Conservation (phyloP, 2,329 filamentous ascomycete genomes). For the Neonectria coccinea region DNA sequence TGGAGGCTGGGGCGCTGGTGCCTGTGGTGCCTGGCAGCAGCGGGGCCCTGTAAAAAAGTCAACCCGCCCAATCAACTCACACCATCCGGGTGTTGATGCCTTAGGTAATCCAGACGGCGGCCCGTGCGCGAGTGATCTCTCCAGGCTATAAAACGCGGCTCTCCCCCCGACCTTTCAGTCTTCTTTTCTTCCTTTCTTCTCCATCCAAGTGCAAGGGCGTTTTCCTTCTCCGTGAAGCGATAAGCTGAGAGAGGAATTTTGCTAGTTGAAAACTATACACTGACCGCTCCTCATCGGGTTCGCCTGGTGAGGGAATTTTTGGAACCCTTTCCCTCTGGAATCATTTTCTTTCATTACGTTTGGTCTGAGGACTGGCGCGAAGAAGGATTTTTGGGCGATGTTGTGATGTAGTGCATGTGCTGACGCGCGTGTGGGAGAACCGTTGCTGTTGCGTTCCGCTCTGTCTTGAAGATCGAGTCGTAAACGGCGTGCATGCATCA, state of each 20-base stretch:
- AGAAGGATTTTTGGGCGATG: slow-evolving; percentile 51
- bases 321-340: slow-evolving; percentile 55
- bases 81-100: slow-evolving; percentile 23
- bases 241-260: slow-evolving; percentile 84
- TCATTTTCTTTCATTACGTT: slow-evolving; percentile 57
- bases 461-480: too few species aligned
- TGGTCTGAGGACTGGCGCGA: slow-evolving; percentile 51
- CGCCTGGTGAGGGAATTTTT: slow-evolving; percentile 80
- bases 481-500: too few species aligned
- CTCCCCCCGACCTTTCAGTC: slow-evolving; percentile 42
- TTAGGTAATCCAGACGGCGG: slow-evolving; percentile 36
- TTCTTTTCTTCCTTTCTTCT: slow-evolving; percentile 59
- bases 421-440: too few species aligned
- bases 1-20: slow-evolving; percentile 11
- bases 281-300: slow-evolving; percentile 77
- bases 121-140: slow-evolving; percentile 35
- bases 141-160: slow-evolving; percentile 50
- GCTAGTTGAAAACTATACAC: slow-evolving; percentile 87
- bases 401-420: too few species aligned
- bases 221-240: slow-evolving; percentile 71
- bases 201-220: slow-evolving; percentile 76
- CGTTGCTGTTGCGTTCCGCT: too few species aligned
- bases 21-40: slow-evolving; percentile 36
- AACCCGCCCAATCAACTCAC: slow-evolving; percentile 32
- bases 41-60: slow-evolving; percentile 14